These are phyloP conservation scores for Phytophthora pisi DNA, from an alignment of 352 stramenopile genomes.

Conservation along the genomic window DNA sequence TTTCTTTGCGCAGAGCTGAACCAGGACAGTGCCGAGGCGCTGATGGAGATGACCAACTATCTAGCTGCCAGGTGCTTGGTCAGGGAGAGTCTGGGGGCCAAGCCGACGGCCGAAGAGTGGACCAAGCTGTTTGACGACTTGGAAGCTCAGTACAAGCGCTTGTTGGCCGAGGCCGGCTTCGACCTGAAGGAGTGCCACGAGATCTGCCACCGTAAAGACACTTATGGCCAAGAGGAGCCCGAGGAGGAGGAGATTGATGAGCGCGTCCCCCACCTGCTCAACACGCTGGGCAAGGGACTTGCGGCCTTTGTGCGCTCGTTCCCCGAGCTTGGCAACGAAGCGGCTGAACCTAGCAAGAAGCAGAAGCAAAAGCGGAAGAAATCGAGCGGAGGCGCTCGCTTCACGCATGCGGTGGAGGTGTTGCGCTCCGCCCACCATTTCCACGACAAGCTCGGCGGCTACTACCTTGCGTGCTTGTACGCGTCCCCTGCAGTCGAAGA, in stretches of 20 bases:
- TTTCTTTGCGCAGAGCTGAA: conserved; percentile 45
- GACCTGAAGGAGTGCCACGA: conserved; percentile 64
- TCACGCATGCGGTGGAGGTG: conserved; percentile 63
- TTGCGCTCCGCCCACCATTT: conserved; percentile 78
- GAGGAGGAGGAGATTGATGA: conserved; percentile 72
- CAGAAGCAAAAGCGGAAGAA: conserved; percentile 31
- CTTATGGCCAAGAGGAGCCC: conserved; percentile 55
- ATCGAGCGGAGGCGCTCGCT: conserved; percentile 24
- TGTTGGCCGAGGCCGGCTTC: conserved; percentile 50
- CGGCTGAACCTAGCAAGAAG: conserved; percentile 18
- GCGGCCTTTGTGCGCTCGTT: conserved; percentile 48
- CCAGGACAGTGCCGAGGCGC: conserved; percentile 56
- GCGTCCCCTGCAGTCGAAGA: conserved; percentile 58
- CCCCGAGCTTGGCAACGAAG: conserved; percentile 7
- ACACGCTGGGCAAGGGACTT: conserved; percentile 65
- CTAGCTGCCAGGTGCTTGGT: conserved; percentile 48
- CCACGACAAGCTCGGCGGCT: conserved; percentile 83
- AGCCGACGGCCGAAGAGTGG: conserved; percentile 37
- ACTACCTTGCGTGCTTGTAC: conserved; percentile 75
- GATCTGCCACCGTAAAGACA: conserved; percentile 74
- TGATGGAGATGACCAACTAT: conserved; percentile 83
- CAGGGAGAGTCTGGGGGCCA: conserved; percentile 17
- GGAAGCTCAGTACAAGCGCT: conserved; percentile 45
- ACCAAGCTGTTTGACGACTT: conserved; percentile 49
- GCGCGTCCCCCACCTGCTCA: conserved; percentile 66